Conservation (phyloP, 768 basidiomycete species). For the Lentinula aciculospora region DNA sequence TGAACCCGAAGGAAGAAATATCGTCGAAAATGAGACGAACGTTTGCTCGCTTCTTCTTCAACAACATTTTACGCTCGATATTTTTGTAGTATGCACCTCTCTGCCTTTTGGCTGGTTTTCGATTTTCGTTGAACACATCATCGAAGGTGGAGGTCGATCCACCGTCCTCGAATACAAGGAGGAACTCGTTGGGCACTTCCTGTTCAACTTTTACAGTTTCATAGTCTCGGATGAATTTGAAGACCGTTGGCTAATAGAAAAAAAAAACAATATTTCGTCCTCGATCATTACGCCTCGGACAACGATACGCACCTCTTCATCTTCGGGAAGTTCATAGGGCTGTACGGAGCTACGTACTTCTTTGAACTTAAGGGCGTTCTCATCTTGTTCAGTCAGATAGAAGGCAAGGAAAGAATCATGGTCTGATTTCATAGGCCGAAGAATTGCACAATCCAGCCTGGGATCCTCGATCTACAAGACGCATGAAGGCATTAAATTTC, state of each 20-base stretch:
- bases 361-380: slow-evolving; percentile 63
- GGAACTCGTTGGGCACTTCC: slow-evolving; percentile 80
- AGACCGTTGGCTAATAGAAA: slow-evolving; percentile 51
- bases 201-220: slow-evolving; percentile 85
- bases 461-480: slow-evolving; percentile 61
- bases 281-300: not conserved
- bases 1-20: not conserved
- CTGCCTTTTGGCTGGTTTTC: slow-evolving; percentile 18
- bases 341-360: slow-evolving; percentile 37
- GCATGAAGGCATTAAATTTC: not conserved
- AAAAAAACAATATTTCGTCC: not conserved
- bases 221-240: slow-evolving; percentile 78
- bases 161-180: slow-evolving; percentile 69
- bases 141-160: slow-evolving; percentile 28
- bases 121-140: slow-evolving; percentile 24
- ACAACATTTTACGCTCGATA: slow-evolving; percentile 81
- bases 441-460: slow-evolving; percentile 77
- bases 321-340: slow-evolving; percentile 42
- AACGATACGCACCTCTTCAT: slow-evolving; percentile 43
- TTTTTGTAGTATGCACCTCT: slow-evolving; percentile 87
- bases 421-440: slow-evolving; percentile 84
- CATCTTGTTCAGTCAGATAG: slow-evolving; percentile 76
- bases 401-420: slow-evolving; percentile 86
- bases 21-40: slow-evolving; percentile 35
- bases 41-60: slow-evolving; percentile 81